Conservation (phyloP, 129 eudicot genomes). For the Pulicaria dysenterica region DNA sequence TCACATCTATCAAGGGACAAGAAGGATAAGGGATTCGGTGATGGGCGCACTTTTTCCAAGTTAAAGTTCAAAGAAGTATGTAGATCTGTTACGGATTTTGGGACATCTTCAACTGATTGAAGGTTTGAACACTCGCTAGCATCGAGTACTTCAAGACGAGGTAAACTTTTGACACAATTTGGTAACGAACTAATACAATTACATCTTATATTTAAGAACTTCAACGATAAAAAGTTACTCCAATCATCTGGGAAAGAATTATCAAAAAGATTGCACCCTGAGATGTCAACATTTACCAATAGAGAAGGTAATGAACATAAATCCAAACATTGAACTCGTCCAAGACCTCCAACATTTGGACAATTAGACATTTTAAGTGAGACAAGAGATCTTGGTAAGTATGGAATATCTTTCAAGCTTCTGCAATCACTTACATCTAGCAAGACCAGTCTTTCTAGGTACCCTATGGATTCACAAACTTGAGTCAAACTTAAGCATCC, state of each 20-base stretch:
- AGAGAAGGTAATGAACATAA: not conserved
- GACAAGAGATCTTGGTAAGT: conserved; percentile 1
- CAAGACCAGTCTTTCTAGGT: not conserved
- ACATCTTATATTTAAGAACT: not conserved
- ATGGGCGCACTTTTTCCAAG: conserved; percentile 13
- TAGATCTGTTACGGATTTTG: not conserved
- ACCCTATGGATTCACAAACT: not conserved
- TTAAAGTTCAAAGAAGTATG: not conserved
- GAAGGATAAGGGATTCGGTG: not conserved
- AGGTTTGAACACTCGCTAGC: not conserved
- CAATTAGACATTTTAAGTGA: conserved; percentile 13
- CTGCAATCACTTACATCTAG: conserved; percentile 11
- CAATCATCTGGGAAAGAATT: conserved; percentile 24
- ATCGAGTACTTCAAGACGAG: not conserved
- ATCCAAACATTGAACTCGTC: conserved; percentile 9
- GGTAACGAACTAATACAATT: conserved; percentile 14
- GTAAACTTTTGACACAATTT: conserved; percentile 10
- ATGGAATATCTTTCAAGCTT: conserved; percentile 5
- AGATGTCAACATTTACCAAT: conserved; percentile 7
- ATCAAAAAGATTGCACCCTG: conserved; percentile 11
- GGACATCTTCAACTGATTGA: conserved; percentile 15
- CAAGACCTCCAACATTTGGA: conserved; percentile 15
- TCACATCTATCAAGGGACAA: not conserved
- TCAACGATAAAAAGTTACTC: not conserved
- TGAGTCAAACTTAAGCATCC: not conserved